Percentiles rank a stretch among this genome's conserved stretches.
Evolutionary conservation across 2,329 filamentous ascomycete species (phyloP).

Genomic region (Pyrenophora teres): DNA sequence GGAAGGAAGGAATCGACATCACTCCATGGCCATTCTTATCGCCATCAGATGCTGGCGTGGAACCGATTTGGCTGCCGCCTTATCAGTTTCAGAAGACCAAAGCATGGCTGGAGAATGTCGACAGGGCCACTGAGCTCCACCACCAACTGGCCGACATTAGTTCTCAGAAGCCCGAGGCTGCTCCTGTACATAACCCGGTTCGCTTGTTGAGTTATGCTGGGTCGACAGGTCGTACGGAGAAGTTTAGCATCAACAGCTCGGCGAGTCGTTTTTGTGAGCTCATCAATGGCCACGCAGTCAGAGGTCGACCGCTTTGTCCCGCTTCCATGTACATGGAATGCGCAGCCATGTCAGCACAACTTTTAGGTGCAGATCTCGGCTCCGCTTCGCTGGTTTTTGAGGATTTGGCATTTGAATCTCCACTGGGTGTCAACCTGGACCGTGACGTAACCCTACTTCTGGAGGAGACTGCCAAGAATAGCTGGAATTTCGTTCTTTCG

Average conservation of each 20-base stretch:
- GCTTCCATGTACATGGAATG: constrained; percentile 30
- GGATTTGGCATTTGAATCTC: constrained; percentile 13
- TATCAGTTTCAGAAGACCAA: constrained; percentile 30
- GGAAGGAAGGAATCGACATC: constrained; percentile 47
- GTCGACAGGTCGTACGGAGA: no score
- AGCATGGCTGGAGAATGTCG: constrained; percentile 24
- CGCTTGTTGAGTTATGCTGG: no score
- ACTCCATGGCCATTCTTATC: constrained; percentile 19
- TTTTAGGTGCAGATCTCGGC: constrained; percentile 3
- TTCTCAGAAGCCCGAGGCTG: no score
- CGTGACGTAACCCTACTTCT: constrained; percentile 8
- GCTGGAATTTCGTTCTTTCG: constrained; percentile 8
- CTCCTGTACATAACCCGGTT: constrained; percentile 1
- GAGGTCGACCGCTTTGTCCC: constrained; percentile 19
- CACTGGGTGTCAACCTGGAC: constrained; percentile 10
- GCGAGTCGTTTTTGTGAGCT: constrained; percentile 46
- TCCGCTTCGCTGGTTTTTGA: constrained; percentile 11
- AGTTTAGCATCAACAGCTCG: not conserved
- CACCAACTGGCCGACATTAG: no score
- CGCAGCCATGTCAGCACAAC: constrained; percentile 15
- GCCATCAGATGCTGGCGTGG: constrained; percentile 34
- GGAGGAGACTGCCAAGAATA: not conserved
- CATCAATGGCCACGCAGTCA: constrained; percentile 44
- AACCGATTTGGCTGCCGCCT: constrained; percentile 42
- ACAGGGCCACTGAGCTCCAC: not conserved